Evolutionary conservation across 2,329 filamentous ascomycete genomes (phyloP).

Genomic region (Botrytis aclada): DNA sequence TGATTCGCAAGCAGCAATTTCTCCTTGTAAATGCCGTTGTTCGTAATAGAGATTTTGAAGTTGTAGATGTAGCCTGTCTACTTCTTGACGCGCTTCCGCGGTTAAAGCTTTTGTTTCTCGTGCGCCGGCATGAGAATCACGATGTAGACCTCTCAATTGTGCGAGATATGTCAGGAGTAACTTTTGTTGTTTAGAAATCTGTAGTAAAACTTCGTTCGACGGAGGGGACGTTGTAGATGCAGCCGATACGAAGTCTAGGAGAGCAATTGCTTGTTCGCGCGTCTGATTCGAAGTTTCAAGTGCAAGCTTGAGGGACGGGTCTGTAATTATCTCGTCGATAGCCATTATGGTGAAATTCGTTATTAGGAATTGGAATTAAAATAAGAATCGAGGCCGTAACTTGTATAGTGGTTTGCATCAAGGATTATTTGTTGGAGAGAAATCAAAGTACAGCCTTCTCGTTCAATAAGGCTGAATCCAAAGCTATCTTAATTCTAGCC

Average conservation of each 20-base stretch:
- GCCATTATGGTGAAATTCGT: conserved; percentile 45
- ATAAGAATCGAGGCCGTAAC: neutral
- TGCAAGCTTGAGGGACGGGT: conserved; percentile 63
- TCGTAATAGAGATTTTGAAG: conserved; percentile 97
- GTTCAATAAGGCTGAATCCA: conserved; percentile 10
- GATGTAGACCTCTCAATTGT: conserved; percentile 77
- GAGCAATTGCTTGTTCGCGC: conserved; percentile 65
- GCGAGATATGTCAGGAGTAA: conserved; percentile 74
- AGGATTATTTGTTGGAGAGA: conserved; percentile 2
- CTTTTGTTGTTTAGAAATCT: conserved; percentile 74
- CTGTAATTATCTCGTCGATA: conserved; percentile 57
- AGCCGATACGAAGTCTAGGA: conserved; percentile 62
- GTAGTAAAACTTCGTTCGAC: conserved; percentile 50
- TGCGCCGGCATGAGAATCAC: conserved; percentile 74
- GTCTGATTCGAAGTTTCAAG: conserved; percentile 71
- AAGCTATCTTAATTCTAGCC: neutral
- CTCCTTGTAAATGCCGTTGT: conserved; percentile 82
- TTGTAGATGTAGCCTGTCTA: conserved; percentile 86
- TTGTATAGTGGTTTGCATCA: neutral
- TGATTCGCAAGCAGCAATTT: conserved; percentile 85
- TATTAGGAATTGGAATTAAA: neutral
- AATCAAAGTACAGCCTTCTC: neutral
- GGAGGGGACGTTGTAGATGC: conserved; percentile 45
- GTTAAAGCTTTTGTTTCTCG: conserved; percentile 84
- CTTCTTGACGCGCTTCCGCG: conserved; percentile 82